These are phyloP conservation scores for Cercospora sesami DNA, from an alignment of 2,329 filamentous ascomycete species.

Conservation along the genomic window DNA sequence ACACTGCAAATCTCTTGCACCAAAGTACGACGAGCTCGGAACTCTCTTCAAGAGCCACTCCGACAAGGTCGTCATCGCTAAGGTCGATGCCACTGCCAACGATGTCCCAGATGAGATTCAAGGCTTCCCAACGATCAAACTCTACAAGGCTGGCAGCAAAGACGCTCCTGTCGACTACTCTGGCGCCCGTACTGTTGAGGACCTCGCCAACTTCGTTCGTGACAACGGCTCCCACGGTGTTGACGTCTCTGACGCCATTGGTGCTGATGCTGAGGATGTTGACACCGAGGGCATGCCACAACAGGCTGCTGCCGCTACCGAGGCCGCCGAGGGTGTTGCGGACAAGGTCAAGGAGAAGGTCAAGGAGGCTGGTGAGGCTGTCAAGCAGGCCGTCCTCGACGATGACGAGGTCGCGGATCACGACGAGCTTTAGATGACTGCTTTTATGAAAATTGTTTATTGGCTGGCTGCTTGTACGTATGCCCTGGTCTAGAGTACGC, in stretches of 20 bases:
- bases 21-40: conserved; percentile 67
- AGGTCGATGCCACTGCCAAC: conserved; percentile 95
- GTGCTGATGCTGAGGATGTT: conserved; percentile 44
- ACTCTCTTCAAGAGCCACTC: conserved; percentile 54
- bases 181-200: conserved; percentile 84
- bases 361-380: conserved; percentile 41
- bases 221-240: conserved; percentile 92
- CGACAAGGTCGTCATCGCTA: conserved; percentile 66
- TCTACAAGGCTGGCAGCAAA: conserved; percentile 91
- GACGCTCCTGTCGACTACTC: conserved; percentile 79
- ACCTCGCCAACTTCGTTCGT: conserved; percentile 87
- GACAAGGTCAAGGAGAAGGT: conserved; percentile 39
- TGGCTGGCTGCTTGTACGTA: conserved; percentile 4
- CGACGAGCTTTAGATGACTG: conserved; percentile 71
- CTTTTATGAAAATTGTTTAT: conserved; percentile 3
- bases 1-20: conserved; percentile 68
- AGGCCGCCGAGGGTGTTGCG: conserved; percentile 21
- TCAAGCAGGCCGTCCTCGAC: conserved; percentile 34
- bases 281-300: conserved; percentile 51
- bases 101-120: conserved; percentile 95
- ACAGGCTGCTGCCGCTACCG: conserved; percentile 48
- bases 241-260: conserved; percentile 62
- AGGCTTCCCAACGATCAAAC: conserved; percentile 99
- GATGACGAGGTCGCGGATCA: conserved; percentile 51
- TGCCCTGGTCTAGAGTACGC: conserved; percentile 7